phyloP scores from a whole-genome alignment of 208 protist genomes.

The Acanthamoeba castellanii region DNA sequence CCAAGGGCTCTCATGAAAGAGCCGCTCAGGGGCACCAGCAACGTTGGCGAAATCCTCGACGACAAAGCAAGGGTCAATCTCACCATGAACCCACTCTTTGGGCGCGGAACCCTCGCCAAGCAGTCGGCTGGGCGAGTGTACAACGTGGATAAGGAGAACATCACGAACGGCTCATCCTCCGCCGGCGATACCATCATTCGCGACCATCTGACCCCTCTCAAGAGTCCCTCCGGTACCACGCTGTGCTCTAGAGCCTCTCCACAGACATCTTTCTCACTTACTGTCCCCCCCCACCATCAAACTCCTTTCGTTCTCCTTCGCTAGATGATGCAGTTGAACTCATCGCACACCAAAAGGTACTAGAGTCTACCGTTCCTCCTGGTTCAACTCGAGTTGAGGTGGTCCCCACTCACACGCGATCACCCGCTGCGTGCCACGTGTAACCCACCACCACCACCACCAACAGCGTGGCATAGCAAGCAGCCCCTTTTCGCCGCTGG shows the following conservation, averaged over 20 bases:
- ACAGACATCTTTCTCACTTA: background rate
- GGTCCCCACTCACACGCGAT: too few species aligned
- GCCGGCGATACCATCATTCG: background rate
- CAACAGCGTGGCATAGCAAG: background rate
- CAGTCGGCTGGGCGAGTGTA: background rate
- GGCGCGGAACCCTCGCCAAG: background rate
- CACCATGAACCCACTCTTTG: conserved; percentile 10
- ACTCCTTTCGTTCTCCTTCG: too few species aligned
- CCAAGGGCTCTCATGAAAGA: background rate
- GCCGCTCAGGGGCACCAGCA: background rate
- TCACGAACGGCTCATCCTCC: background rate
- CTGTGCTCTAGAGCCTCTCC: too few species aligned
- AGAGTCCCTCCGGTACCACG: background rate
- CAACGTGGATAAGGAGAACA: background rate
- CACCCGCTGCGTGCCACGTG: background rate
- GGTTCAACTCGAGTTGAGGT: too few species aligned
- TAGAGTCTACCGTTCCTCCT: too few species aligned
- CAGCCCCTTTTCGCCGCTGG: background rate
- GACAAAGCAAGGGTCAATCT: background rate
- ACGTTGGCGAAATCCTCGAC: background rate
- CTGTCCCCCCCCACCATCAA: too few species aligned
- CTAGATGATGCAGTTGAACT: too few species aligned
- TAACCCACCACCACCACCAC: background rate
- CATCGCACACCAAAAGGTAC: too few species aligned
- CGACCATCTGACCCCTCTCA: background rate